Conservation (phyloP, 495 filamentous ascomycete genomes). For the Trichoderma parareesei region DNA sequence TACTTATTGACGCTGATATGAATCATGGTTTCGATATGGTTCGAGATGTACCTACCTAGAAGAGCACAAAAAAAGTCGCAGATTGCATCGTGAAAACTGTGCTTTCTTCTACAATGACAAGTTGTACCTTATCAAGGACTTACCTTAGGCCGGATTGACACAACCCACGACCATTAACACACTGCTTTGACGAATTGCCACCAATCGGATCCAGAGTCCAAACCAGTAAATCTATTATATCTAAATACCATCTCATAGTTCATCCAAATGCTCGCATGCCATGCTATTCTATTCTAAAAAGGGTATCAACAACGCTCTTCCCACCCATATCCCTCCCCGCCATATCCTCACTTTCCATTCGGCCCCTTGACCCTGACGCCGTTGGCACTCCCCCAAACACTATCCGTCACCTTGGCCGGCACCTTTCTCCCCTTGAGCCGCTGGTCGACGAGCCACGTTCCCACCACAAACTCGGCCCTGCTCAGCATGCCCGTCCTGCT, state of each 20-base stretch:
- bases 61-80: too few species aligned
- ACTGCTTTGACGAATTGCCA: too few species aligned
- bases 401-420: constrained; percentile 66
- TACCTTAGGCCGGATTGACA: too few species aligned
- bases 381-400: constrained; percentile 80
- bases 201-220: too few species aligned
- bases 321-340: neutral
- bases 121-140: too few species aligned
- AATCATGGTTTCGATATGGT: too few species aligned
- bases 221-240: neutral
- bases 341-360: constrained; percentile 9
- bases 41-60: too few species aligned
- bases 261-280: neutral
- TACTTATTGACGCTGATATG: too few species aligned
- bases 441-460: constrained; percentile 93
- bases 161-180: too few species aligned
- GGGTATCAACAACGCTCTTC: neutral
- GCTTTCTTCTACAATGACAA: too few species aligned
- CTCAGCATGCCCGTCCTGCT: constrained; percentile 50
- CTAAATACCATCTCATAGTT: neutral
- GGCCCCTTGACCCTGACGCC: constrained; percentile 38
- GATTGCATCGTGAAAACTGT: too few species aligned
- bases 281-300: neutral
- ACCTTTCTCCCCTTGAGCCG: constrained; percentile 80
- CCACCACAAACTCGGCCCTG: constrained; percentile 85